Evolutionary conservation across 2,329 filamentous ascomycete species (phyloP), one percentile per base, ranked within the genome.

Genomic region (Tolypocladium inflatum): DNA sequence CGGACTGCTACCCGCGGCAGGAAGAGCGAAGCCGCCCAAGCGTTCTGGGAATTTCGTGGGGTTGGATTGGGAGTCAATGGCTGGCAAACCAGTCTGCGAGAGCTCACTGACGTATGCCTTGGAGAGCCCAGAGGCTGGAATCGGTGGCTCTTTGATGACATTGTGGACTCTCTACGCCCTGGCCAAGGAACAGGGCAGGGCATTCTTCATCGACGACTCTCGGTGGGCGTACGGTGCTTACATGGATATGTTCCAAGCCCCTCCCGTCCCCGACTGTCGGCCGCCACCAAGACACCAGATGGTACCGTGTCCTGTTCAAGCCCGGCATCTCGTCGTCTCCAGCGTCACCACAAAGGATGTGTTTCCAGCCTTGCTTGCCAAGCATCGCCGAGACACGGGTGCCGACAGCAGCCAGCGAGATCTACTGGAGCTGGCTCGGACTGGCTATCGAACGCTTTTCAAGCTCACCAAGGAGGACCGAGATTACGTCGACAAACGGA

Each of bases 131-230:
- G 86, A 93, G 65, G 89, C 89, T 2, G 91, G 91, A 3, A 77
- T 96, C 11, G 91, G 91, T 7, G 85, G 84, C 62, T 85, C 87
- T 1, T 72, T 96, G 59, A 85, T 95, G 80, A 81, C 86, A 67
- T 69, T 96, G 58, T 96, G 91, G 90, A 87, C 88, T 65, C 87
- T 90, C 33, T 95, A 94, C 68, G 89, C 89, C 4, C 74, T 95
- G 57, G 90, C 91, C 2, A 79, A 87, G 67, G 81, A 85, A 59
- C 88, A 95, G 68, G 83, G 82, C 17, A 79, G 90, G 30, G 79
- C 84, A 1, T 95, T 96, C 72, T 95, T 96, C 74, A 78, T 96
- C 61, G 90, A 95, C 65, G 91, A 96, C 71, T 84, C 87, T 8
- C 80, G 87, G 63, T 96, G 91, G 87, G 86, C 88, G 1, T 94